Base-by-base conservation (phyloP, 805 yeast species). In the Saitoella complicata region DNA sequence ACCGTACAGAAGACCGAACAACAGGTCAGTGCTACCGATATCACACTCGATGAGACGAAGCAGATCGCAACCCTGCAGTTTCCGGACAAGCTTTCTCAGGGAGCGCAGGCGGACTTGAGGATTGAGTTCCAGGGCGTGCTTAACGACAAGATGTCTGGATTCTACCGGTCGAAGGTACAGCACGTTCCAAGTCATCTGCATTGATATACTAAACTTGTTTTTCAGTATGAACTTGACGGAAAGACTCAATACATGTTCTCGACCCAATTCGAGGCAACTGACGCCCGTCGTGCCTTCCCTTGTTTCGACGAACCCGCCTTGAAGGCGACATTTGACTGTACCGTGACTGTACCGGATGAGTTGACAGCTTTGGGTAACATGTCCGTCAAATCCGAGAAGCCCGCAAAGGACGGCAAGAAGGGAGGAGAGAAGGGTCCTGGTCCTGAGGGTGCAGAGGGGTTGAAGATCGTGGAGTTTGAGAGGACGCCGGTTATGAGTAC, bases 211-310 rank as follows among this genome's bases (percentile, higher is more conserved):
- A 9, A 11, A 9, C 10, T 9, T 11, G 11, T 10, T 9, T 33
- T 10, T 11, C 36, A 53, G 40, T 44, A 45, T 31, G 70, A 68
- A 46, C 69, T 68, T 50, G 68, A 70, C 48, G 69, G 78, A 50
- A 81, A 84, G 21, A 76, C 75, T 37, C 78, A 76, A 56, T 78
- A 78, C 59, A 69, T 81, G 71, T 83, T 85, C 39, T 78, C 87
- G 40, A 80, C 93, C 39, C 94, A 82, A 63, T 78, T 82, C 75
- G 93, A 82, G 64, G 78, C 93, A 29, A 79, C 88, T 13, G 91
- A 82, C 58, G 83, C 88, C 53, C 75, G 94, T 55, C 72, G 85
- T 55, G 91, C 91, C 7, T 82, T 82, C 70, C 94, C 94, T 33
- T 80, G 81, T 57, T 80, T 78, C 55, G 94, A 82, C 61, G 91